Conservation (phyloP, 345 rosid species). For the Lepidium sativum region DNA sequence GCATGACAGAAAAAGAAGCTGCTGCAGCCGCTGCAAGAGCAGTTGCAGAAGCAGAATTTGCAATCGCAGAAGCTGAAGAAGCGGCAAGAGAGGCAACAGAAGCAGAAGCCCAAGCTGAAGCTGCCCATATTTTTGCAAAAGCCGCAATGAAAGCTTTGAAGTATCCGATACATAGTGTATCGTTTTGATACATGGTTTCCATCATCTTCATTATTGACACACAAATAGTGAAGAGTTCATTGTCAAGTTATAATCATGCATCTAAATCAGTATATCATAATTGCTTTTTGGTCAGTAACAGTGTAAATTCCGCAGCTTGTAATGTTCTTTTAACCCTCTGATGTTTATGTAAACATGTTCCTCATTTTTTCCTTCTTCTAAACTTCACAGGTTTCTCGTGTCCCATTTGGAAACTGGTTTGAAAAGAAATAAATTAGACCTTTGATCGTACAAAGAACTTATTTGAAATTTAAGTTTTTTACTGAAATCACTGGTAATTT, state of each 20-base stretch:
- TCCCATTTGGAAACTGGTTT: neutral
- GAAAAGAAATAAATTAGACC: neutral
- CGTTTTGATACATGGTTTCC: neutral
- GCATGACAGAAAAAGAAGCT: constrained; percentile 77
- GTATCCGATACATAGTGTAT: constrained; percentile 18
- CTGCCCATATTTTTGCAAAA: constrained; percentile 55
- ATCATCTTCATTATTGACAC: neutral
- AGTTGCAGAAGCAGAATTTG: constrained; percentile 84
- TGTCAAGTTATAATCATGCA: neutral
- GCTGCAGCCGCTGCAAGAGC: constrained; percentile 87
- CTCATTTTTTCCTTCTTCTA: neutral
- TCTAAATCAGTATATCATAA: neutral
- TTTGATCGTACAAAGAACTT: no score
- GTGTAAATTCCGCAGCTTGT: constrained; percentile 14
- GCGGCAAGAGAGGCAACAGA: constrained; percentile 78
- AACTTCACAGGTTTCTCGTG: neutral
- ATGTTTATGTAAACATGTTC: neutral
- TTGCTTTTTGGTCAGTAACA: neutral
- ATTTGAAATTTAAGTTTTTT: no score
- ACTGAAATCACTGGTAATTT: neutral
- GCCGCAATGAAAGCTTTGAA: constrained; percentile 55
- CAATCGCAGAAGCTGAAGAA: constrained; percentile 79
- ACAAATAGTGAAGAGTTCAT: constrained; percentile 1
- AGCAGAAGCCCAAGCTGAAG: constrained; percentile 89
- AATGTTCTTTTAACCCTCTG: constrained; percentile 2